Evolutionary conservation across 805 yeast genomes (phyloP), one percentile per base, ranked within the genome.

Genomic region (Candida cerambycidarum): DNA sequence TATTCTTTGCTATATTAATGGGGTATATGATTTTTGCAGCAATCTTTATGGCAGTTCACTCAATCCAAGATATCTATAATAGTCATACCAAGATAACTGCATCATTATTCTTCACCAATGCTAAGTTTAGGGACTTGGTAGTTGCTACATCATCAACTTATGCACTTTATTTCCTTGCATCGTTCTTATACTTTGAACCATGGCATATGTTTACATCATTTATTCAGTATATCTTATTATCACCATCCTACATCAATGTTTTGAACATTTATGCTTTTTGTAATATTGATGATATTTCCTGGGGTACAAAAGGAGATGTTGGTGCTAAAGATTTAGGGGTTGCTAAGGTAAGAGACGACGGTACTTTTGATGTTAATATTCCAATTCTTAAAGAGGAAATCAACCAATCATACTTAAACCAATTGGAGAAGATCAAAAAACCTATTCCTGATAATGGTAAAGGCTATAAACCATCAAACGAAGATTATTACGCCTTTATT

Each of bases 221-320:
- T 56, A 44, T 61, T 10, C 80, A 76, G 54, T 76, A 76, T 53
- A 66, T 75, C 47, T 65, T 76, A 54, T 61, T 76, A 38, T 72
- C 77, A 21, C 80, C 81, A 4, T 65, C 76, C n/a, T 76, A 75
- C 55, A 67, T 74, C 47, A 76, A 76, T 48, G 78, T 82, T 30
- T 64, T 82, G 54, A 80, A 79, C 56, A 82, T 81, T 38, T 81
- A 79, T 59, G 84, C 86, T 1, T 81, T 82, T 58, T 81, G 85
- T 66, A 81, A 81, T 61, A 79, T 82, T 66, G 85, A 81, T 56
- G 86, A 81, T 61, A 77, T 81, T 37, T 81, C 86, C 2, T 81
- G 86, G 86, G 86, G 86, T 45, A 81, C 86, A n/a, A 81, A 82
- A 58, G 86, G 86, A 31, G 78, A 80, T 32, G 69, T 73, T n/a